A percentile compares a stretch with the other conserved stretches of the same genome.
These are phyloP conservation scores for Pseudogymnoascus sp. DNA, from an alignment of 2,329 filamentous ascomycete genomes.

Conservation along the genomic window DNA sequence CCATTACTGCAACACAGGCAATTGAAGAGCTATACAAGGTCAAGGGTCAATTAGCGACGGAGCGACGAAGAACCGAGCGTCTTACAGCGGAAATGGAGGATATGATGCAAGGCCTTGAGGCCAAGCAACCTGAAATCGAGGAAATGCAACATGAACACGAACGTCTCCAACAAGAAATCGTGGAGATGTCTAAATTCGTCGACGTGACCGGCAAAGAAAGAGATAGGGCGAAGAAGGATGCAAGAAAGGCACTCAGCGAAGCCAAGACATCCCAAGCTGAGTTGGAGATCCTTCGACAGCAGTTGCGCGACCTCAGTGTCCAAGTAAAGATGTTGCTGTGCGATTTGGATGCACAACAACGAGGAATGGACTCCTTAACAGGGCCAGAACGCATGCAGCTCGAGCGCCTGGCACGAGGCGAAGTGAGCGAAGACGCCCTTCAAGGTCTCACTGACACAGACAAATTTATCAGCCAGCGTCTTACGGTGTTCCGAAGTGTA, in stretches of 20 bases:
- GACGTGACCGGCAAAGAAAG: conserved; percentile 75
- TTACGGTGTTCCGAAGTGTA: conserved; percentile 84
- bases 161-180: conserved; percentile 68
- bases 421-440: conserved; percentile 60
- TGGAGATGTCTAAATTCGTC: conserved; percentile 76
- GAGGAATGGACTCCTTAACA: conserved; percentile 63
- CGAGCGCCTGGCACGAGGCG: conserved; percentile 67
- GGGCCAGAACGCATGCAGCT: conserved; percentile 66
- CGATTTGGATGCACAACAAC: conserved; percentile 73
- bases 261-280: conserved; percentile 57
- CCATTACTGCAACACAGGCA: conserved; percentile 51
- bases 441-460: conserved; percentile 77
- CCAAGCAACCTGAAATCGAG: conserved; percentile 77
- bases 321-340: conserved; percentile 87
- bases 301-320: conserved; percentile 79
- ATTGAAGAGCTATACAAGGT: conserved; percentile 57
- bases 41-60: conserved; percentile 63
- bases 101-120: conserved; percentile 76
- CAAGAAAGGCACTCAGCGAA: conserved; percentile 69
- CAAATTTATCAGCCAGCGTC: conserved; percentile 76
- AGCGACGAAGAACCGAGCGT: conserved; percentile 65
- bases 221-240: conserved; percentile 67
- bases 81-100: conserved; percentile 73
- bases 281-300: conserved; percentile 69
- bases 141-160: conserved; percentile 76